These are phyloP conservation scores for Pittosporum tobira DNA, from an alignment of 129 eudicot genomes.

Conservation along the genomic window DNA sequence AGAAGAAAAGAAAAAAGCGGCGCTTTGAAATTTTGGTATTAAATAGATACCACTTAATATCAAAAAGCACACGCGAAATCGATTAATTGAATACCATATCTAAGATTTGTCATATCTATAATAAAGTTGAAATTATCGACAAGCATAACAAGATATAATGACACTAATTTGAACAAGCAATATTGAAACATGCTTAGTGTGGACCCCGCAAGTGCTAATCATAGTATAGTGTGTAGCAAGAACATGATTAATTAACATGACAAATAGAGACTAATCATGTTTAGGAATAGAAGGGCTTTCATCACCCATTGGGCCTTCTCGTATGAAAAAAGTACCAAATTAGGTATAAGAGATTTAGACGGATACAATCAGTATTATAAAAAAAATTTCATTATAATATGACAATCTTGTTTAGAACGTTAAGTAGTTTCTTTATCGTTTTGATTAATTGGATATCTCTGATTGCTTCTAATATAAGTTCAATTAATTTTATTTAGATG, in stretches of 20 bases:
- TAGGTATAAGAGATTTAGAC: too few species aligned
- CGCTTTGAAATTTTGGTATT: too few species aligned
- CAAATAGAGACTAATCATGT: slow-evolving; percentile 9
- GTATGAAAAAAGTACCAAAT: neutral
- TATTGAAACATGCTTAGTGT: slow-evolving; percentile 7
- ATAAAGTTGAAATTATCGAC: neutral
- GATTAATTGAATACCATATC: neutral
- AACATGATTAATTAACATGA: slow-evolving; percentile 3
- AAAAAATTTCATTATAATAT: too few species aligned
- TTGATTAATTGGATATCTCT: too few species aligned
- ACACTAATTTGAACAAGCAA: neutral
- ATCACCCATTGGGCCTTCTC: slow-evolving; percentile 1
- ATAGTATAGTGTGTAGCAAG: neutral
- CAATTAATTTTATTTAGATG: too few species aligned
- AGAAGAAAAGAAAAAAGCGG: too few species aligned
- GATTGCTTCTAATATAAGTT: too few species aligned
- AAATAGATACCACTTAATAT: neutral
- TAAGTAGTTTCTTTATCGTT: too few species aligned
- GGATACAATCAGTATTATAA: too few species aligned
- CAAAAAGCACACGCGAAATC: neutral
- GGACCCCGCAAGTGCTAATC: slow-evolving; percentile 16
- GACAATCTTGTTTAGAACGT: too few species aligned
- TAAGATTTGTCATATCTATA: slow-evolving; percentile 4
- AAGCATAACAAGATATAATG: neutral
- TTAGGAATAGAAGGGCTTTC: slow-evolving; percentile 3